phyloP scores from a whole-genome alignment of 495 filamentous ascomycete species.

The Aspergillus carlsbadensis region DNA sequence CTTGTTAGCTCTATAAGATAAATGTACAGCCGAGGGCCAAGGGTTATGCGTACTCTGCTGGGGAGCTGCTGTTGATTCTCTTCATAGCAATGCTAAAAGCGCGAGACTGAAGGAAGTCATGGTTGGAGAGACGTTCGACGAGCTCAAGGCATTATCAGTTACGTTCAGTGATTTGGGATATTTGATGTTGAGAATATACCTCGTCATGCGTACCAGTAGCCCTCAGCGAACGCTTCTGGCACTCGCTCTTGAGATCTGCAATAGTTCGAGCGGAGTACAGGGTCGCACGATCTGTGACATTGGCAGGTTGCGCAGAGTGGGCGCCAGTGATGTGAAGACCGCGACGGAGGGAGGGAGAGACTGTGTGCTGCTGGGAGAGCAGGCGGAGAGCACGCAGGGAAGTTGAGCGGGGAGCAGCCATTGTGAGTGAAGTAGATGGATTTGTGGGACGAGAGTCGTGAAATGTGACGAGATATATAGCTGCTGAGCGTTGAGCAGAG shows the following conservation, averaged over 20 bases:
- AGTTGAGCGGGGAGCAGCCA: conserved; percentile 50
- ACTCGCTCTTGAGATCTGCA: conserved; percentile 42
- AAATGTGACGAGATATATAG: conserved; percentile 9
- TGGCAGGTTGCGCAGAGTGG: conserved; percentile 45
- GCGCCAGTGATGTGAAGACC: conserved; percentile 55
- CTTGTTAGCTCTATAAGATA: conserved; percentile 20
- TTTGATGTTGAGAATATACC: conserved; percentile 19
- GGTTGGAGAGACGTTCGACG: conserved; percentile 50
- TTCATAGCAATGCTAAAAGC: conserved; percentile 55
- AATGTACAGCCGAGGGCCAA: conserved; percentile 6
- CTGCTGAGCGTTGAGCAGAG: conserved; percentile 10
- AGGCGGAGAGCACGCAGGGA: conserved; percentile 50
- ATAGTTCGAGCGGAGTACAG: conserved; percentile 36
- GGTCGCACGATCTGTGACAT: conserved; percentile 35
- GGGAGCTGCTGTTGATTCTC: conserved; percentile 43
- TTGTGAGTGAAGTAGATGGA: conserved; percentile 25
- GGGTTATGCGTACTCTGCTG: conserved; percentile 35
- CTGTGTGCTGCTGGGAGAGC: conserved; percentile 42
- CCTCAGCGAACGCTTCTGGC: conserved; percentile 35
- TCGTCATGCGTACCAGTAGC: conserved; percentile 37
- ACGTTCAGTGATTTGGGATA: not conserved
- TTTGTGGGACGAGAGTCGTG: not conserved
- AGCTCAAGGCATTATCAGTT: conserved; percentile 35
- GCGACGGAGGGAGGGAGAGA: conserved; percentile 41
- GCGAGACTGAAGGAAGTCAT: conserved; percentile 51